These are phyloP conservation scores for Artemisia argyi DNA, from an alignment of 129 eudicot species.

Conservation along the genomic window DNA sequence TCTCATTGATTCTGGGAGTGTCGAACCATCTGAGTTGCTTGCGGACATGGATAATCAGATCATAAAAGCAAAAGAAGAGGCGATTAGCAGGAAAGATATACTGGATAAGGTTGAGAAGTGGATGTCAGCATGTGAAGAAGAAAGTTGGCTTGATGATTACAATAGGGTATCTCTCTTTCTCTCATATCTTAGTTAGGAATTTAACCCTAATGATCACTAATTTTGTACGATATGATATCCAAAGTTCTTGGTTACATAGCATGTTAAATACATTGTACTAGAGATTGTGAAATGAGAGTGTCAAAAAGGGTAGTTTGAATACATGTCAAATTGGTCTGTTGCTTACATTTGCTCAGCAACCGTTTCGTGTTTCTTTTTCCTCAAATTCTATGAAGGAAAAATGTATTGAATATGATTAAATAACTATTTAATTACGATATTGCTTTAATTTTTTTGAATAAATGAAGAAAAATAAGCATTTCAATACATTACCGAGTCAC, in stretches of 20 bases:
- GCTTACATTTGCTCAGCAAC: too few species aligned
- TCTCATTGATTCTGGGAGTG: constrained; percentile 81
- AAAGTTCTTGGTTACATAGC: background rate
- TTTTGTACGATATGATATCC: constrained; percentile 2
- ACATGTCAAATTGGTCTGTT: too few species aligned
- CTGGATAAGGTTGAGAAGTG: constrained; percentile 97
- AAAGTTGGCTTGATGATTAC: constrained; percentile 99
- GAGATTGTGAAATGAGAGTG: too few species aligned
- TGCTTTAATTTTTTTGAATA: too few species aligned
- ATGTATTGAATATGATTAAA: too few species aligned
- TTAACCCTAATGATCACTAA: background rate
- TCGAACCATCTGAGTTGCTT: constrained; percentile 87
- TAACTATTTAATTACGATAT: too few species aligned
- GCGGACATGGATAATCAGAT: constrained; percentile 96
- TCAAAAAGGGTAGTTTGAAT: too few species aligned
- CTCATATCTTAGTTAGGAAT: background rate
- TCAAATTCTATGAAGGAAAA: too few species aligned
- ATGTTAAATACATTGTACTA: background rate
- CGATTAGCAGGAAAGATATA: constrained; percentile 89
- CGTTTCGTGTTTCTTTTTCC: too few species aligned
- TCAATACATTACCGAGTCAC: too few species aligned
- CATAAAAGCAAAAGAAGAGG: constrained; percentile 87
- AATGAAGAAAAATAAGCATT: too few species aligned
- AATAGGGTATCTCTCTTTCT: constrained; percentile 60
- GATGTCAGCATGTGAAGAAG: constrained; percentile 99